These are phyloP conservation scores for Dactylellina parvicollis DNA, from an alignment of 2,329 filamentous ascomycete species.

Conservation along the genomic window DNA sequence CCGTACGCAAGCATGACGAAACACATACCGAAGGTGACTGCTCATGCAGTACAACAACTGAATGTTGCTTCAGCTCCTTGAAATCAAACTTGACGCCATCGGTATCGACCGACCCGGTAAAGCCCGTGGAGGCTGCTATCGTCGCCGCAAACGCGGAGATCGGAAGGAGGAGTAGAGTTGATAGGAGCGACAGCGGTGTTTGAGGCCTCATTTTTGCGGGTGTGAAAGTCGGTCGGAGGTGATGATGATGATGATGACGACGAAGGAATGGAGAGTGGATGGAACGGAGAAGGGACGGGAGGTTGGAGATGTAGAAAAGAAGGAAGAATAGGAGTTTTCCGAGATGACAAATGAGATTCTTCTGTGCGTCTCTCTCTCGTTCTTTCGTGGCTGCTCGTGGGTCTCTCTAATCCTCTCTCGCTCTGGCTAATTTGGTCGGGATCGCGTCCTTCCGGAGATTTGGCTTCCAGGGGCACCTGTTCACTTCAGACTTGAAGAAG, in stretches of 20 bases:
- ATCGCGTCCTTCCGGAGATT: constrained; percentile 53
- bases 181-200: constrained; percentile 50
- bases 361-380: constrained; percentile 21
- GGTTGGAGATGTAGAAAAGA: constrained; percentile 7
- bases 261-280: constrained; percentile 10
- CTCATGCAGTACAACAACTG: constrained; percentile 26
- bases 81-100: constrained; percentile 55
- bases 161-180: constrained; percentile 53
- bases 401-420: constrained; percentile 6
- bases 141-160: constrained; percentile 52
- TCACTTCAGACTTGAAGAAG: constrained; percentile 15
- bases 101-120: constrained; percentile 51
- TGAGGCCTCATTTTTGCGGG: constrained; percentile 37
- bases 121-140: constrained; percentile 10
- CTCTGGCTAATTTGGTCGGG: constrained; percentile 53
- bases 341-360: constrained; percentile 44
- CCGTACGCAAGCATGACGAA: not conserved
- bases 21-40: constrained; percentile 25
- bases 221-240: constrained; percentile 18
- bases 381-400: not conserved
- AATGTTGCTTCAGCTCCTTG: constrained; percentile 51
- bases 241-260: constrained; percentile 14
- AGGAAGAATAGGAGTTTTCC: constrained; percentile 23
- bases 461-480: constrained; percentile 41
- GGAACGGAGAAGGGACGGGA: constrained; percentile 1